These are phyloP conservation scores for Termitomyces sp. DNA, from an alignment of 768 basidiomycete species.

Conservation along the genomic window DNA sequence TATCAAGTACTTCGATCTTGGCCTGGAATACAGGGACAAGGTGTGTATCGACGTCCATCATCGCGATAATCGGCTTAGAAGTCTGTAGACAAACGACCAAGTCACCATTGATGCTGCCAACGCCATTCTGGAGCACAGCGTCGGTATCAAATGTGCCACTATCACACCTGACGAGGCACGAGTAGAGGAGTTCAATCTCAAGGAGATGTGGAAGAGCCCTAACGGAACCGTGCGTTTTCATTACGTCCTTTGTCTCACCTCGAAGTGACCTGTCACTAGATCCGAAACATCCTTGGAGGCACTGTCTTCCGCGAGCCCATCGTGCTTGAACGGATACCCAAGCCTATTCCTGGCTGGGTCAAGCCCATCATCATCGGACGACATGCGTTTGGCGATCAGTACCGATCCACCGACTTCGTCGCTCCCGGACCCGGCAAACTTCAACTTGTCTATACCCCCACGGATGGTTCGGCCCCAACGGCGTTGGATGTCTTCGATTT, in stretches of 20 bases:
- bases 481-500: conserved; percentile 90
- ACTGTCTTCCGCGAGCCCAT: conserved; percentile 99
- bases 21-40: conserved; percentile 88
- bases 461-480: conserved; percentile 65
- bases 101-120: conserved; percentile 93
- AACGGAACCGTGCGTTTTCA: conserved; percentile 77
- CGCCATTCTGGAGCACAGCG: conserved; percentile 91
- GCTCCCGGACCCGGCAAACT: conserved; percentile 92
- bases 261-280: conserved; percentile 40
- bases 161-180: conserved; percentile 98
- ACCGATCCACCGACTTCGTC: conserved; percentile 91
- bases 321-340: conserved; percentile 85
- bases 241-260: background rate
- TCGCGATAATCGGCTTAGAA: background rate
- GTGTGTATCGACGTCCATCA: conserved; percentile 36
- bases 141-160: conserved; percentile 99
- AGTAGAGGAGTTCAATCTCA: conserved; percentile 95
- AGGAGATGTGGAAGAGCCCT: conserved; percentile 98
- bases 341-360: conserved; percentile 93
- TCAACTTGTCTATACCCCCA: conserved; percentile 86
- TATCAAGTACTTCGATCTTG: conserved; percentile 99
- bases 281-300: conserved; percentile 96
- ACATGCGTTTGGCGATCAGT: conserved; percentile 98
- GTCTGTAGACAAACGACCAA: conserved; percentile 80
- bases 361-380: conserved; percentile 96